These are phyloP conservation scores for Fibroporia radiculosa DNA, from an alignment of 768 basidiomycete genomes.

Conservation along the genomic window DNA sequence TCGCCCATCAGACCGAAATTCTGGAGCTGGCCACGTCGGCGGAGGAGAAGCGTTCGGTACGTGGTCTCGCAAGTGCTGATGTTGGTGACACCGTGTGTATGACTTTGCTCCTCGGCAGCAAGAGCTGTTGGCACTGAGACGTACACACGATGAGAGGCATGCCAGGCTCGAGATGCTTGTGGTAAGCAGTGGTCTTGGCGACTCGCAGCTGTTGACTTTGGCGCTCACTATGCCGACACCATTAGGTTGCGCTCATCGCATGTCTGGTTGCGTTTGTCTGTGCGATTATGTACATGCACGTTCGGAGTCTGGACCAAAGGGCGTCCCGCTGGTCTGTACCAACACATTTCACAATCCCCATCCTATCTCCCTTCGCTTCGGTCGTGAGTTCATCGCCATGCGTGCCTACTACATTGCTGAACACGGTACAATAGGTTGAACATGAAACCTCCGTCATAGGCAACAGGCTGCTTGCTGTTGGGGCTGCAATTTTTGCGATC, in stretches of 20 bases:
- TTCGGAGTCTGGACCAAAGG: background rate
- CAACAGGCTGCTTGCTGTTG: slow-evolving; percentile 35
- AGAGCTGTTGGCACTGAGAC: slow-evolving; percentile 31
- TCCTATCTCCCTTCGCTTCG: slow-evolving; percentile 71
- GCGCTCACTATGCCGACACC: background rate
- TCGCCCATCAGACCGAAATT: slow-evolving; percentile 43
- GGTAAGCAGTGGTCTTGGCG: slow-evolving; percentile 29
- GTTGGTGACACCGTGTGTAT: slow-evolving; percentile 1
- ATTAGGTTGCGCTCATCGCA: slow-evolving; percentile 22
- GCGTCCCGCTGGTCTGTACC: slow-evolving; percentile 20
- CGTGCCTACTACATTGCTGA: background rate
- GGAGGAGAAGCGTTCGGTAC: slow-evolving; percentile 41
- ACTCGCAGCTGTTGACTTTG: background rate
- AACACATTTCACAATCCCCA: slow-evolving; percentile 69
- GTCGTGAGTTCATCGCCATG: slow-evolving; percentile 41
- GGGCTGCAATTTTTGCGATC: slow-evolving; percentile 17
- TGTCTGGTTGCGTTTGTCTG: slow-evolving; percentile 29
- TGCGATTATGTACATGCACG: slow-evolving; percentile 2
- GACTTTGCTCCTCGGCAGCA: slow-evolving; percentile 24
- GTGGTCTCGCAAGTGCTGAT: slow-evolving; percentile 8
- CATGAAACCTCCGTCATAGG: slow-evolving; percentile 61
- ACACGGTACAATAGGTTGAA: slow-evolving; percentile 44
- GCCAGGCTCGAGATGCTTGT: slow-evolving; percentile 42
- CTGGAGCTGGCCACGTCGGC: slow-evolving; percentile 31
- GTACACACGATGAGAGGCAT: slow-evolving; percentile 40